Evolutionary conservation across 2,329 filamentous ascomycete genomes (phyloP).

Genomic region (Sclerotinia minor): DNA sequence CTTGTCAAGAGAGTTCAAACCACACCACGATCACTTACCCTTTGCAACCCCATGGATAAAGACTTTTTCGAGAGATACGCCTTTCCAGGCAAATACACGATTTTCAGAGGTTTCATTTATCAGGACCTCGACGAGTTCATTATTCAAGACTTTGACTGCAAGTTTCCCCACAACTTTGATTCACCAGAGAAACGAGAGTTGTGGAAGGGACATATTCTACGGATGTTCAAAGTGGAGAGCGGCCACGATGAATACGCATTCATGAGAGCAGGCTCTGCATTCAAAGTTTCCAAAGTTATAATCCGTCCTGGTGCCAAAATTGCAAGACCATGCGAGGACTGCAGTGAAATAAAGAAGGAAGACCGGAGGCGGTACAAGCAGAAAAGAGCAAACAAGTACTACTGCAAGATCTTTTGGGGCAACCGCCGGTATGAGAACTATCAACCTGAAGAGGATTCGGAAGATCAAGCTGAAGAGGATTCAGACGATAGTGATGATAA

Average conservation of each 20-base stretch:
- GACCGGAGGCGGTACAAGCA: too few species aligned
- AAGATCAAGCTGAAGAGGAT: too few species aligned
- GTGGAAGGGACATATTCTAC: neutral
- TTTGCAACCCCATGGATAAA: accelerated
- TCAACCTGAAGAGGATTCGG: too few species aligned
- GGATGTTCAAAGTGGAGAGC: neutral
- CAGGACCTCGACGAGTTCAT: neutral
- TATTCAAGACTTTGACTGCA: neutral
- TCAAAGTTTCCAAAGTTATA: neutral
- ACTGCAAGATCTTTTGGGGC: too few species aligned
- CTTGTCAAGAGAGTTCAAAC: neutral
- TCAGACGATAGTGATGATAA: too few species aligned
- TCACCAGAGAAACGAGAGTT: accelerated
- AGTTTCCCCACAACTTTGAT: neutral
- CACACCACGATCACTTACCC: neutral
- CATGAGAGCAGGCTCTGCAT: neutral
- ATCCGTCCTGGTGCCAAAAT: neutral
- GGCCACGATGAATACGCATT: neutral
- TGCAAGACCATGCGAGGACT: neutral
- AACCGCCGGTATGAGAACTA: too few species aligned
- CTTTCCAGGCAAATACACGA: too few species aligned
- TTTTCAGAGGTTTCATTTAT: neutral
- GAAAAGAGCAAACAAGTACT: too few species aligned
- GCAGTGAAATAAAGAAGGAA: too few species aligned
- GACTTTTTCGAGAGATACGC: neutral